Evolutionary conservation across 345 rosid genomes (phyloP), one percentile per base, ranked within the genome.

Genomic region (Geranium brycei): DNA sequence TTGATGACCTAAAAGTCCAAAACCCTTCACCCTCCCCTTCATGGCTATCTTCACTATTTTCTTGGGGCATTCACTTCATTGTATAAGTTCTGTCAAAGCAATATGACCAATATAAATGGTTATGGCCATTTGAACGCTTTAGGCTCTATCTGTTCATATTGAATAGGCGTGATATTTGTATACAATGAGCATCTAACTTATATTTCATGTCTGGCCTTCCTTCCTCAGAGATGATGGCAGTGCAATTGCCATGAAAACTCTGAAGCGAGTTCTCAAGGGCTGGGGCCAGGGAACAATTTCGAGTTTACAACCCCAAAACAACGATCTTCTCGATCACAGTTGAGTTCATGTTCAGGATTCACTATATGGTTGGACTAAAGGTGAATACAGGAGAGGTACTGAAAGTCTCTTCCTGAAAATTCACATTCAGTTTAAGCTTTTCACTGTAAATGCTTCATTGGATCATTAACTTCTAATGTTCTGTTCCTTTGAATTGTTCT

Each of bases 151-250:
- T 35, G 10, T 35, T 35, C 41, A 35, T 35, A 35, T 35, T 1
- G 0, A 35, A 35, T 35, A 35, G 7, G 10, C 41, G 10, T 35
- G 10, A 35, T 35, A 35, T 47, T 11, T 47, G 5, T 47, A 47
- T 47, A 47, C 11, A 2, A 13, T 8, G 13, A 8, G 10, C 53
- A 47, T 17, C 31, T 15, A 57, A 67, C 17, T 23, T 31, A 23
- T 23, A 23, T 23, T 53, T 63, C 58, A 60, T 58, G 53, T 28
- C 6, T 51, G 56, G 59, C 70, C 61, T 12, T 66, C 67, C 31
- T 78, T 75, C 69, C 53, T 55, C 98, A 90, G 99, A 81, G 91
- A 90, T 72, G 99, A 93, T 74, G 96, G 97, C 59, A 90, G 99
- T 79, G 85, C 87, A 72, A 80, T 83, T 68, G 95, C 91, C 23